phyloP scores from a whole-genome alignment of 148 eudicot species.

The Limonium bicolor region DNA sequence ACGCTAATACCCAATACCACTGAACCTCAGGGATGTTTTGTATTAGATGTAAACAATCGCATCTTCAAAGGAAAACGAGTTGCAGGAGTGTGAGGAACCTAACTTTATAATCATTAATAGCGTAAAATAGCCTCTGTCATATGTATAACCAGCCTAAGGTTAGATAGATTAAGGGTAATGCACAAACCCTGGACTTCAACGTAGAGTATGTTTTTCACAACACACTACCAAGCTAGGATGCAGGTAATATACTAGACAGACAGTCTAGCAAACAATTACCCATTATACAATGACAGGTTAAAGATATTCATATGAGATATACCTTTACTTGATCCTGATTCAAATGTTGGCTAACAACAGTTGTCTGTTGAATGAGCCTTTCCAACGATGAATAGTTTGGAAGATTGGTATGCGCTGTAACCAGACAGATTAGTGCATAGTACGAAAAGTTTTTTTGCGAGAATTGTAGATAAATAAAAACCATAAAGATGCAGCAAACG shows the following conservation, averaged over 20 bases:
- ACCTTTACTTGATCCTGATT: conserved; percentile 73
- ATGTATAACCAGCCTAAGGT: neutral
- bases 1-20: no score
- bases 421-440: neutral
- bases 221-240: no score
- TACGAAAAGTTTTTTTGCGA: neutral
- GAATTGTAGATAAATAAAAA: neutral
- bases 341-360: conserved; percentile 61
- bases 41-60: no score
- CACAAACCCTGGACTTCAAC: neutral
- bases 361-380: conserved; percentile 67
- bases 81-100: no score
- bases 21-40: no score
- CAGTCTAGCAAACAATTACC: neutral
- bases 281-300: neutral
- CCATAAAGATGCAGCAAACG: neutral
- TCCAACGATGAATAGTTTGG: conserved; percentile 71
- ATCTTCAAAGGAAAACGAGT: no score
- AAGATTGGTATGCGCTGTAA: conserved; percentile 39
- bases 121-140: no score
- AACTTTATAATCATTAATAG: no score
- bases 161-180: neutral
- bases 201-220: neutral
- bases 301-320: no score
- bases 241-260: no score